Conservation (phyloP, 1,139 yeast species). For the Saccharomycopsis hybrid region DNA sequence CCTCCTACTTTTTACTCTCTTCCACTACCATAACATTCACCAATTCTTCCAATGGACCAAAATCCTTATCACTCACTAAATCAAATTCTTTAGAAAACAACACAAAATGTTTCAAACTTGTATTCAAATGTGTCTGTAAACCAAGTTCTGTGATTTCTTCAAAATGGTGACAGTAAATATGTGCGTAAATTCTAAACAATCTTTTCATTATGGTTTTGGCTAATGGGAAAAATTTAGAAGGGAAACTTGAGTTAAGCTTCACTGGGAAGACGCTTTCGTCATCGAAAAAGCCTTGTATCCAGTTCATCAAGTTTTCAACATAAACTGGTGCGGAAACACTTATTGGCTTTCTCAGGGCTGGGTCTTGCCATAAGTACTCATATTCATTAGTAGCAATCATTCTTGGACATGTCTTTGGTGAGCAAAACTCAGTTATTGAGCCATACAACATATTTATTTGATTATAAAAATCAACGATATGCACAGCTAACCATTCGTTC, state of each 20-base stretch:
- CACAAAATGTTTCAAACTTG: conserved; percentile 90
- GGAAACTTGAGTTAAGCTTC: conserved; percentile 80
- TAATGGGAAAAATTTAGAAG: conserved; percentile 59
- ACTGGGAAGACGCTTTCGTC: conserved; percentile 87
- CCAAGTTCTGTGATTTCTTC: conserved; percentile 91
- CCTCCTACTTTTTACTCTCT: not conserved
- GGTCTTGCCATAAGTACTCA: conserved; percentile 93
- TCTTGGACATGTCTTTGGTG: conserved; percentile 85
- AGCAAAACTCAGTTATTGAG: conserved; percentile 91
- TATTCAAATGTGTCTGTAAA: conserved; percentile 84
- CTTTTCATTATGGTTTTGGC: conserved; percentile 85
- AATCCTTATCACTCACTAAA: conserved; percentile 71
- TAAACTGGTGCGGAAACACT: conserved; percentile 89
- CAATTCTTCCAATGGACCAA: conserved; percentile 86
- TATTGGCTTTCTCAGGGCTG: conserved; percentile 49
- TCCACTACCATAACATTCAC: conserved; percentile 53
- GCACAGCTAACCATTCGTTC: conserved; percentile 96
- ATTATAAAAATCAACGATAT: conserved; percentile 83
- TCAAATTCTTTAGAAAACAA: conserved; percentile 80
- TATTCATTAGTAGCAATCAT: conserved; percentile 98
- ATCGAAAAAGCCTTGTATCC: conserved; percentile 89
- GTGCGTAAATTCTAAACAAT: conserved; percentile 93
- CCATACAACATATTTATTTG: conserved; percentile 97
- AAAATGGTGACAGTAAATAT: conserved; percentile 94
- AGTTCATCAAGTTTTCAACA: conserved; percentile 84